Base-by-base conservation (phyloP, 352 stramenopile species). In the Phytophthora hybrid region DNA sequence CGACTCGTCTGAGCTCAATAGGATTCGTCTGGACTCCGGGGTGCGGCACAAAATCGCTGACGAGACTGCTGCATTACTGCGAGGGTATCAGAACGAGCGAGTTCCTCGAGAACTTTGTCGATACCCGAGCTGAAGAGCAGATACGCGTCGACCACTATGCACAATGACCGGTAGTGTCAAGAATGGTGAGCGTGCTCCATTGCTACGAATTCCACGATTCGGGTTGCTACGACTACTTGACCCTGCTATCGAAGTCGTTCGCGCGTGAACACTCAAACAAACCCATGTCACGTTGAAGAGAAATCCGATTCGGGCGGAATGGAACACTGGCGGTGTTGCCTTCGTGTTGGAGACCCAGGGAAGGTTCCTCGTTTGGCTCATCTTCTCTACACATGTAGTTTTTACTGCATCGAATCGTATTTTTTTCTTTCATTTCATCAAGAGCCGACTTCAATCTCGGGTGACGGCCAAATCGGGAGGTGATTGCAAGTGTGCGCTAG, bases 261-360 rank as follows among this genome's bases (percentile, higher is more conserved):
- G 18, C 10, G 46, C 14, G 46, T 52, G 46, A 18, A 52, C 14
- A 9, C 13, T 18, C 0, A 49, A 49, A 6, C 16, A 19, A 49
- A 3, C 41, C 13, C 16, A 5, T 44, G 10, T 16, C 37, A 44
- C 13, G 23, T 26, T 26, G 23, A 26, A 26, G 23, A 26, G 23
- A 26, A 26, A 26, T 26, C 23, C 23, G 23, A 2, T 26, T 26
- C 23, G 23, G 23, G 23, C 23, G 23, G 23, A 26, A 26, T 26
- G 23, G 29, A 31, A 31, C 29, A 1, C 29, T 31, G 29, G 29
- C 29, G 4, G 0, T 31, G 56, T 88, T 14, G 79, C 65, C 21
- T 90, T 90, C 52, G 82, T 90, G 32, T 59, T 87, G 21, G 77
- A 90, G 54, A 77, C 53, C 0, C 82, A 87, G 56, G 74, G 74